Evolutionary conservation across 345 rosid species (phyloP).

Genomic region (Camelina hispida): DNA sequence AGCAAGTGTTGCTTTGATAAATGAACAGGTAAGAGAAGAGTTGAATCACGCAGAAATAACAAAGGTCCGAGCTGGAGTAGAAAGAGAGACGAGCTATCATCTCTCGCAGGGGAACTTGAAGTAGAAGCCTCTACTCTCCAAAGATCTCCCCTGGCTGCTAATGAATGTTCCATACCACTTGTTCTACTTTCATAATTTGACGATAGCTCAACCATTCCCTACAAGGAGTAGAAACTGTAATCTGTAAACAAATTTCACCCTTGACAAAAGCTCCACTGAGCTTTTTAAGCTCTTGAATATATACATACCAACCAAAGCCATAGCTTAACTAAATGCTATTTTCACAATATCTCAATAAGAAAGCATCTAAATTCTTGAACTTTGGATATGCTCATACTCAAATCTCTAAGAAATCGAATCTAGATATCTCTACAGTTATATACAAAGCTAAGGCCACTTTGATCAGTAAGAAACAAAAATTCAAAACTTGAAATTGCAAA

Average conservation of each 20-base stretch:
- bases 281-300: neutral
- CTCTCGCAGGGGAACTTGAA: constrained; percentile 64
- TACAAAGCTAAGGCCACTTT: neutral
- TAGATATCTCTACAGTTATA: neutral
- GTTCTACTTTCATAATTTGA: constrained; percentile 84
- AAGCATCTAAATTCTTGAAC: neutral
- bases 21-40: constrained; percentile 91
- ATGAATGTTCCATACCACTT: constrained; percentile 67
- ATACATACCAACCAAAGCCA: neutral
- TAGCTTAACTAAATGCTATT: constrained; percentile 2
- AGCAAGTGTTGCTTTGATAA: constrained; percentile 95
- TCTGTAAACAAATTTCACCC: constrained; percentile 13
- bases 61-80: constrained; percentile 95
- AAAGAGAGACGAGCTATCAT: constrained; percentile 78
- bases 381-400: neutral
- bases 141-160: constrained; percentile 93
- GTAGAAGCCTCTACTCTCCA: constrained; percentile 93
- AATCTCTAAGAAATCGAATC: constrained; percentile 1
- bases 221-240: constrained; percentile 30
- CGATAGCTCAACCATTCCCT: constrained; percentile 78
- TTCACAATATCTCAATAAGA: neutral
- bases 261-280: constrained; percentile 3
- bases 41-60: constrained; percentile 83
- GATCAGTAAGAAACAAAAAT: neutral
- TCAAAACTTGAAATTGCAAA: constrained; percentile 7